Evolutionary conservation across 768 basidiomycete species (phyloP).

Genomic region (Trametes villosa): DNA sequence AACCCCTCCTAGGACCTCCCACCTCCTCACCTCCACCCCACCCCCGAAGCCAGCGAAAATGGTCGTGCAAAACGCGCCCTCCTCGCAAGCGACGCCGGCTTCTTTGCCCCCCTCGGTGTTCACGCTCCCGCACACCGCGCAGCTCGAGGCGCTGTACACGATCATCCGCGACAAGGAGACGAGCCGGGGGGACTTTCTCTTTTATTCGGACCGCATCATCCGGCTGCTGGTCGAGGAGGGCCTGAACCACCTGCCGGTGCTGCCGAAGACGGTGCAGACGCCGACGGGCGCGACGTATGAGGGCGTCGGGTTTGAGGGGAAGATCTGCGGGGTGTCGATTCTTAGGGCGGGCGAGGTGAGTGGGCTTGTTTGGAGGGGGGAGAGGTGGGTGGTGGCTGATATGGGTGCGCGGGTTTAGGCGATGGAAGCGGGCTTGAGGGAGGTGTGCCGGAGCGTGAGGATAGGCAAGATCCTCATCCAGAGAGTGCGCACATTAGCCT

Average conservation of each 20-base stretch:
- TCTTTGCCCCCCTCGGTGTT: constrained; percentile 81
- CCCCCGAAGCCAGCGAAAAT: constrained; percentile 4
- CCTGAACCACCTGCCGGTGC: constrained; percentile 83
- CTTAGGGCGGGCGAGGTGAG: constrained; percentile 89
- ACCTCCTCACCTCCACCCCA: not conserved
- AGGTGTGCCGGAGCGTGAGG: constrained; percentile 91
- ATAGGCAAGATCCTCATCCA: constrained; percentile 99
- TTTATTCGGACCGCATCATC: constrained; percentile 94
- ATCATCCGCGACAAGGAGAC: constrained; percentile 92
- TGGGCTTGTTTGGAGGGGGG: not conserved
- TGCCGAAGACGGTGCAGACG: constrained; percentile 77
- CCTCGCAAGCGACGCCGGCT: constrained; percentile 41
- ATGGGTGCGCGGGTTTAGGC: constrained; percentile 52
- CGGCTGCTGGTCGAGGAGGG: constrained; percentile 81
- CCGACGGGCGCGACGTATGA: constrained; percentile 86
- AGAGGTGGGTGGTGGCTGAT: not conserved
- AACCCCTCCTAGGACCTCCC: not conserved
- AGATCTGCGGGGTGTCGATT: constrained; percentile 96
- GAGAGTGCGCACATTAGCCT: constrained; percentile 54
- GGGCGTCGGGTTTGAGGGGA: constrained; percentile 94
- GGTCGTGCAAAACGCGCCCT: constrained; percentile 29
- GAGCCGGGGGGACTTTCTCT: constrained; percentile 91
- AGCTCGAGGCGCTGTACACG: constrained; percentile 94
- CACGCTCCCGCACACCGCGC: constrained; percentile 86
- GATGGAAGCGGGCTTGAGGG: constrained; percentile 96